Conservation (phyloP, 2,329 filamentous ascomycete species). For the Neonectria hederae region DNA sequence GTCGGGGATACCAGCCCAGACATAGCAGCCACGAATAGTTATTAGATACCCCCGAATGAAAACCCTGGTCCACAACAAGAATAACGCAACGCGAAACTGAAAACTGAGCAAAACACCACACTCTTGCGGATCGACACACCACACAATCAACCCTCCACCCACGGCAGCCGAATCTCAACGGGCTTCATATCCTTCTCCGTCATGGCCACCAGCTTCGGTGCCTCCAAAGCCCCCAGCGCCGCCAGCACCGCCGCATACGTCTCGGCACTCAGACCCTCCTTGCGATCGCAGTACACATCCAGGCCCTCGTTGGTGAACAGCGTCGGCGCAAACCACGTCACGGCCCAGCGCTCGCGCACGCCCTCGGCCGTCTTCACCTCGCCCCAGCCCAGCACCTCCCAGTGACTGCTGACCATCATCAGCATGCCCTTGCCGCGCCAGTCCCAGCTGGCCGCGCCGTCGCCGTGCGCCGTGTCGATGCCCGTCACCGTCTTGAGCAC, state of each 20-base stretch:
- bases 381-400: slow-evolving; percentile 85
- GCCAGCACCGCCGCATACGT: slow-evolving; percentile 66
- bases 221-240: slow-evolving; percentile 57
- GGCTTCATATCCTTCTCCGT: slow-evolving; percentile 59
- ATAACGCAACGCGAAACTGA: background rate
- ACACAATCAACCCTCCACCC: slow-evolving; percentile 48
- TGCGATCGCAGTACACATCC: slow-evolving; percentile 77
- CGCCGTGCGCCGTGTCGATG: slow-evolving; percentile 61
- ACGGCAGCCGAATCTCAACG: slow-evolving; percentile 63
- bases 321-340: slow-evolving; percentile 87
- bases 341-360: slow-evolving; percentile 71
- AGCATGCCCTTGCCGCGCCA: slow-evolving; percentile 84
- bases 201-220: slow-evolving; percentile 64
- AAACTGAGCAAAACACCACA: background rate
- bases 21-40: slow-evolving; percentile 18
- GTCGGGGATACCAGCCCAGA: slow-evolving; percentile 21
- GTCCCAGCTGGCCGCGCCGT: slow-evolving; percentile 62
- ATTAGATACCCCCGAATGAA: slow-evolving; percentile 30
- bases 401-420: slow-evolving; percentile 76
- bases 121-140: background rate
- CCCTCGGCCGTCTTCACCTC: slow-evolving; percentile 55
- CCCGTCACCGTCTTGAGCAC: slow-evolving; percentile 71
- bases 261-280: slow-evolving; percentile 66
- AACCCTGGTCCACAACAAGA: background rate
- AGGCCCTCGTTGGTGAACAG: slow-evolving; percentile 84